Evolutionary conservation across 768 basidiomycete species (phyloP).

Genomic region (Crepidotus variabilis): DNA sequence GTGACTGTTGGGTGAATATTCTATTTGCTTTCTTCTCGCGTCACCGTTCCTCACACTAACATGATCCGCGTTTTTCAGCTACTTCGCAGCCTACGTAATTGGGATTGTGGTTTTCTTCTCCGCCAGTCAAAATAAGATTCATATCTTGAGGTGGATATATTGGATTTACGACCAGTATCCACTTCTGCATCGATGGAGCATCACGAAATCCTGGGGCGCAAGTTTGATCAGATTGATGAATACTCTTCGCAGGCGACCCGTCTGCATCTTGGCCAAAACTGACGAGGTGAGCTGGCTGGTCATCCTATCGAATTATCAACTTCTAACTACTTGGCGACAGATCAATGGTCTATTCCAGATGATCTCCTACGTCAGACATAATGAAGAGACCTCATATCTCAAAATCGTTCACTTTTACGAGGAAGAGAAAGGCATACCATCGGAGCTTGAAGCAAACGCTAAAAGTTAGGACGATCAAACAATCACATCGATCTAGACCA

Average conservation of each 20-base stretch:
- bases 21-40: neutral
- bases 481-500: neutral
- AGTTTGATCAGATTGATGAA: constrained; percentile 42
- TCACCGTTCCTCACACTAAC: constrained; percentile 1
- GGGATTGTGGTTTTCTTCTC: constrained; percentile 45
- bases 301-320: neutral
- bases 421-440: constrained; percentile 49
- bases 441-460: constrained; percentile 70
- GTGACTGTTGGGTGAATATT: constrained; percentile 47
- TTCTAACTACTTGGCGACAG: constrained; percentile 27
- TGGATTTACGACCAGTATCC: constrained; percentile 66
- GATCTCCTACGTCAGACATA: constrained; percentile 60
- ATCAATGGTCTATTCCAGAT: constrained; percentile 63
- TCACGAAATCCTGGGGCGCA: constrained; percentile 38
- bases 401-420: constrained; percentile 69
- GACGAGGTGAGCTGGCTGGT: constrained; percentile 49
- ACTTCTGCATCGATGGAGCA: constrained; percentile 34
- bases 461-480: constrained; percentile 40
- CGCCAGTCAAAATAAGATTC: constrained; percentile 50
- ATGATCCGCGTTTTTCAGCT: constrained; percentile 29
- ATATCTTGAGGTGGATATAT: constrained; percentile 47
- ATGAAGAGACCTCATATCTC: constrained; percentile 67
- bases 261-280: constrained; percentile 58
- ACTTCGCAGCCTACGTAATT: constrained; percentile 60
- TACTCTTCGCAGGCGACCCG: constrained; percentile 44